These are phyloP conservation scores for Boletus rufocinnamomeus DNA, from an alignment of 768 basidiomycete species.

Conservation along the genomic window DNA sequence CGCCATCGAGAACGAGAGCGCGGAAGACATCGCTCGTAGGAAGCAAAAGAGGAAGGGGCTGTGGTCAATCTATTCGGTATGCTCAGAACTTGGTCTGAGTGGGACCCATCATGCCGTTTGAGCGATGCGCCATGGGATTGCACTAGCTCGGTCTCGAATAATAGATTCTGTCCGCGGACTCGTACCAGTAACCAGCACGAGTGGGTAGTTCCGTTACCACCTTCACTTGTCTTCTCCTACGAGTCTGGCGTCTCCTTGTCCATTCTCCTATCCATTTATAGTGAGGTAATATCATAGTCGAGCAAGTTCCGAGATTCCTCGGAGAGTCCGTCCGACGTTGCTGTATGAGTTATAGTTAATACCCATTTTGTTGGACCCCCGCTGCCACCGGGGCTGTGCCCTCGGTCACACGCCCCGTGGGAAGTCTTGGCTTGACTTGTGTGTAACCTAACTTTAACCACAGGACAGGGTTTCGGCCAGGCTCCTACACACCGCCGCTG, in stretches of 20 bases:
- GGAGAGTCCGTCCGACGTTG: neutral
- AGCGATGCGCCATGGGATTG: neutral
- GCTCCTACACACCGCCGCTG: too few relatives aligned
- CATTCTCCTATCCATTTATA: neutral
- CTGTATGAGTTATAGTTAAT: too few relatives aligned
- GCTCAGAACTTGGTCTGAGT: conserved; percentile 26
- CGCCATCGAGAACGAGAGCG: conserved; percentile 17
- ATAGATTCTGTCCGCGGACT: neutral
- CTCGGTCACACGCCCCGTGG: too few relatives aligned
- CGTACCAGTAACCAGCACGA: neutral
- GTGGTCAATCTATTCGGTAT: conserved; percentile 33
- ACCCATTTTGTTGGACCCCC: too few relatives aligned
- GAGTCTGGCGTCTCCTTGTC: neutral
- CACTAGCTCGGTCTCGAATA: neutral
- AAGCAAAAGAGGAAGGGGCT: conserved; percentile 29
- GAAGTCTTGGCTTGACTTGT: too few relatives aligned
- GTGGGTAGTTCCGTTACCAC: too few relatives aligned
- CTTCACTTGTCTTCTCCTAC: neutral
- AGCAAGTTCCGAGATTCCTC: neutral
- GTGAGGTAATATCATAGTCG: neutral
- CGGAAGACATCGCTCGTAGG: conserved; percentile 6
- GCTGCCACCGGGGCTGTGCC: too few relatives aligned
- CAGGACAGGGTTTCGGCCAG: too few relatives aligned
- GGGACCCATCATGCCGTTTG: conserved; percentile 8
- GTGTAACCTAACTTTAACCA: too few relatives aligned